Percentiles rank a stretch among this genome's conserved stretches.
These are phyloP conservation scores for Arthrocladium fulminans DNA, from an alignment of 2,329 filamentous ascomycete genomes.

Conservation along the genomic window DNA sequence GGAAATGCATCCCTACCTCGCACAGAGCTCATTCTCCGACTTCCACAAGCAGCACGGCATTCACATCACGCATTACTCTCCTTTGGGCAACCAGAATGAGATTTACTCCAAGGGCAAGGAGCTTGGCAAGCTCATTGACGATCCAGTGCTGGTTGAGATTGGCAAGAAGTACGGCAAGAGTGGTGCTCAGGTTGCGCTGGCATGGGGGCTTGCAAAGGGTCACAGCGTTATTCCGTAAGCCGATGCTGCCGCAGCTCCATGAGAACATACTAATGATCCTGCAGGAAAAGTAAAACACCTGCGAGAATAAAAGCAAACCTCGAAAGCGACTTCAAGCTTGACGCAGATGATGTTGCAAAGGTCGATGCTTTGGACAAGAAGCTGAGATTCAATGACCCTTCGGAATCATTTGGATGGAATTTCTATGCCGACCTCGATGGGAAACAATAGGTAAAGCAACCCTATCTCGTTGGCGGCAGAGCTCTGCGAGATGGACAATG, in stretches of 20 bases:
- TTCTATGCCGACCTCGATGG: conserved; percentile 54
- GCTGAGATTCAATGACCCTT: conserved; percentile 54
- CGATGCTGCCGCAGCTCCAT: too few relatives aligned
- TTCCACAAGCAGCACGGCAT: conserved; percentile 44
- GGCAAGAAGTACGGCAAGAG: conserved; percentile 46
- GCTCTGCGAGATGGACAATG: neutral
- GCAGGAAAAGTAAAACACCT: conserved; percentile 34
- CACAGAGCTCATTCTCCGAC: conserved; percentile 40
- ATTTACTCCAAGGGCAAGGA: conserved; percentile 38
- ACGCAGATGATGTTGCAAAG: conserved; percentile 48
- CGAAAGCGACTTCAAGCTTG: conserved; percentile 50
- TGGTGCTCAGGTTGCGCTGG: conserved; percentile 44
- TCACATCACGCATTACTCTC: conserved; percentile 47
- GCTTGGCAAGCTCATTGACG: conserved; percentile 44
- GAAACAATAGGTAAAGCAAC: conserved; percentile 31
- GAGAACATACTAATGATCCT: neutral
- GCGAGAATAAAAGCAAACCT: conserved; percentile 36
- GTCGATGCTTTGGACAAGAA: conserved; percentile 51
- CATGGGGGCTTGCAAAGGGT: conserved; percentile 46
- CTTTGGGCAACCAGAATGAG: conserved; percentile 47
- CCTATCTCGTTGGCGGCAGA: neutral
- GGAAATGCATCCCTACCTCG: conserved; percentile 47
- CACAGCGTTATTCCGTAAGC: conserved; percentile 45
- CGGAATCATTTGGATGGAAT: conserved; percentile 46
- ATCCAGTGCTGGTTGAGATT: conserved; percentile 41